Evolutionary conservation across 176 grass and related monocot genomes (phyloP).

Genomic region (Raddia distichophylla): DNA sequence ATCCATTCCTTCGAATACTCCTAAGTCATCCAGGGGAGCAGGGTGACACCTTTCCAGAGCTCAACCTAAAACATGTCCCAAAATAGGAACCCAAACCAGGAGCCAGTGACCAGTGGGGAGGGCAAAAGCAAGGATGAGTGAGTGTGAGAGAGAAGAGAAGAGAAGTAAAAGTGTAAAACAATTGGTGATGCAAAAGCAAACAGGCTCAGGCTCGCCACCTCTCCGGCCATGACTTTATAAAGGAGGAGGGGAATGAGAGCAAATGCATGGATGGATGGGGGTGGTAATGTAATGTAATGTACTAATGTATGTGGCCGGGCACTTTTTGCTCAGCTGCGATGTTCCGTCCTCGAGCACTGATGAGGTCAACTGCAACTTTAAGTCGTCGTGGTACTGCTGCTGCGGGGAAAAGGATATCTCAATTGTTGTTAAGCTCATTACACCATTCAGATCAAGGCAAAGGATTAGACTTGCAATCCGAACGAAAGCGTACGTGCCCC

Average conservation of each 20-base stretch:
- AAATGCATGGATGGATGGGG: slow-evolving; percentile 16
- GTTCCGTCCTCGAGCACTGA: slow-evolving; percentile 31
- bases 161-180: background rate
- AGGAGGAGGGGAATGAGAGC: slow-evolving; percentile 34
- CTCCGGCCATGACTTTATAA: slow-evolving; percentile 37
- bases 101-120: background rate
- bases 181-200: background rate
- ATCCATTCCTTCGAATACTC: background rate
- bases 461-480: too few relatives aligned
- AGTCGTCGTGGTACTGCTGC: background rate
- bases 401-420: background rate
- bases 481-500: too few relatives aligned
- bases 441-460: too few relatives aligned
- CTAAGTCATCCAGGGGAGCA: background rate
- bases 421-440: background rate
- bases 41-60: background rate
- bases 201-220: background rate
- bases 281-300: background rate
- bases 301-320: background rate
- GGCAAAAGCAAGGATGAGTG: background rate
- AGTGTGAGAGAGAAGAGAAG: background rate
- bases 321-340: slow-evolving; percentile 28
- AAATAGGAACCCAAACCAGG: slow-evolving; percentile 28
- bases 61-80: slow-evolving; percentile 42
- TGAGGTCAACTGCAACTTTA: slow-evolving; percentile 48